Base-by-base conservation (phyloP, 148 eudicot species). In the Vaccinium macrocarpon region DNA sequence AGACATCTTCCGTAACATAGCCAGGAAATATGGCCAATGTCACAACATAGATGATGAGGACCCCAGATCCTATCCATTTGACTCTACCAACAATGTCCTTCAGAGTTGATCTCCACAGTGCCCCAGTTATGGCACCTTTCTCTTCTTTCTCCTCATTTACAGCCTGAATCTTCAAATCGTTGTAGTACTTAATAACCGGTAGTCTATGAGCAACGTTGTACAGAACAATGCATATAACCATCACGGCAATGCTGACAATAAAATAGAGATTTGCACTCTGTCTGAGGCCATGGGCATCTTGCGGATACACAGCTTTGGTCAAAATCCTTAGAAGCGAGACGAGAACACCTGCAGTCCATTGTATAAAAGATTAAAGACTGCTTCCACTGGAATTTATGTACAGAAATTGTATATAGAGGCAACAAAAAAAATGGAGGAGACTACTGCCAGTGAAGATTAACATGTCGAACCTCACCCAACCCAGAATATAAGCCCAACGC, bases 21-120 rank as follows among this genome's bases (percentile, higher is more conserved):
- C 99, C 99, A 0, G 99, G 99, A 79, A 95, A 97, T 81, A 97
- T 95, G 12, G 95, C 87, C 82, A 95, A 88, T 4, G 99, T 97
- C 48, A 97, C 97, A 32, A 93, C 90, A 72, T 95, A 97, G 23
- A 95, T 86, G 79, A 92, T 52, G 73, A 86, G 57, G 74, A 94
- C 87, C 1, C 93, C 99, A 27, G 85, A 79, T 2, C 98, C 96
- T 16, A 88, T 89, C 98, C 96, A 97, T 86, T 97, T 95, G 35
- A 97, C 85, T 83, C 90, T 87, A 49, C 94, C 98, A 53, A 94
- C 89, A 57, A 97, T 85, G 32, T 95, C 93, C 90, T 90, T 90
- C 79, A 97, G 86, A 7, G 93, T 88, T 51, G 96, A 93, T 74
- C 90, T 86, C 94, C 95, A 87, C 76, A 90, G 23, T 74, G 89